A percentile compares a stretch with the other conserved stretches of the same genome.
Conservation (phyloP, 768 basidiomycete genomes). For the Kockovaella imperatae region DNA sequence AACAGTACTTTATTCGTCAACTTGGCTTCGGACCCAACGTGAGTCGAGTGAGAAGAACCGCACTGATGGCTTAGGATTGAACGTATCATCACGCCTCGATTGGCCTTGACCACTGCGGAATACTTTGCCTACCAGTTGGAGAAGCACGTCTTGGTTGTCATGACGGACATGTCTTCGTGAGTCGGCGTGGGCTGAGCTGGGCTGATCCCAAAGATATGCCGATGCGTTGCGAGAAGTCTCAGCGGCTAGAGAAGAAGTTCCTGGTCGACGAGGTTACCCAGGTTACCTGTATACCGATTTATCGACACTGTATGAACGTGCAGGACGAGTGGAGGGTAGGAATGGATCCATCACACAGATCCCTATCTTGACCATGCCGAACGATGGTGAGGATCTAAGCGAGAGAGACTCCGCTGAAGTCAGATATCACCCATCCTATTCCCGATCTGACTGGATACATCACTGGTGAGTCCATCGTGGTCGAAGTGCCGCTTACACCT, state of each 20-base stretch:
- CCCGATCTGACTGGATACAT: slow-evolving; percentile 99
- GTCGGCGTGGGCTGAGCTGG: slow-evolving; percentile 53
- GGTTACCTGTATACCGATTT: slow-evolving; percentile 80
- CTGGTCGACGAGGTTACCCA: slow-evolving; percentile 93
- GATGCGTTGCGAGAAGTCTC: slow-evolving; percentile 61
- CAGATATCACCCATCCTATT: slow-evolving; percentile 99
- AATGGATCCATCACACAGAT: slow-evolving; percentile 99
- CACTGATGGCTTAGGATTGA: slow-evolving; percentile 56
- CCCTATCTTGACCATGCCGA: slow-evolving; percentile 99
- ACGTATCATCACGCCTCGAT: slow-evolving; percentile 96
- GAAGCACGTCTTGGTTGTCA: slow-evolving; percentile 97
- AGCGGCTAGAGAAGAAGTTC: slow-evolving; percentile 97
- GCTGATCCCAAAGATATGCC: slow-evolving; percentile 33
- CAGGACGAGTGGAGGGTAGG: slow-evolving; percentile 91
- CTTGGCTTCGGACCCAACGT: slow-evolving; percentile 94
- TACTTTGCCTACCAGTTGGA: slow-evolving; percentile 99
- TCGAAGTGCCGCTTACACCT: background rate
- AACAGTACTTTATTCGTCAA: slow-evolving; percentile 98
- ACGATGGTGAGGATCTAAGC: slow-evolving; percentile 64
- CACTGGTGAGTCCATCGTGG: slow-evolving; percentile 22
- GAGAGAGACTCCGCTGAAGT: slow-evolving; percentile 2
- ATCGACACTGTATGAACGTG: slow-evolving; percentile 98
- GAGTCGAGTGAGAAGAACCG: slow-evolving; percentile 10
- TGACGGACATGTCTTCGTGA: slow-evolving; percentile 75
- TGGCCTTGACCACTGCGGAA: slow-evolving; percentile 95